Evolutionary conservation across 2,329 filamentous ascomycete species (phyloP).

Genomic region (Sclerotinia trifoliorum): DNA sequence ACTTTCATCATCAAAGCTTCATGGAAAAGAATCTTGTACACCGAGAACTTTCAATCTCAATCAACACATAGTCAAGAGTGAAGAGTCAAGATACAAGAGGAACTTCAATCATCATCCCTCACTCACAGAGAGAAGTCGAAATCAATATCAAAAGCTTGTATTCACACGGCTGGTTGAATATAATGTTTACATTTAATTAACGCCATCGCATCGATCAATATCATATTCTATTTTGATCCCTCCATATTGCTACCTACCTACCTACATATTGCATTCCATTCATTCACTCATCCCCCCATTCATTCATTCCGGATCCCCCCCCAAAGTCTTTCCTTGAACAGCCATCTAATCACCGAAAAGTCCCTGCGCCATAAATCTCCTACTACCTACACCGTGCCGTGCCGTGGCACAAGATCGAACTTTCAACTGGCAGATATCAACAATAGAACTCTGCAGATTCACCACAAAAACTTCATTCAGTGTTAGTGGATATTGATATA

Average conservation of each 20-base stretch:
- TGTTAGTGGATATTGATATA: neutral
- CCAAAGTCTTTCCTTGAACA: neutral
- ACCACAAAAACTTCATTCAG: neutral
- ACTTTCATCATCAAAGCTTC: constrained; percentile 21
- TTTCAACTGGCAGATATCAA: neutral
- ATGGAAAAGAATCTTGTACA: constrained; percentile 20
- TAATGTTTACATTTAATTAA: neutral
- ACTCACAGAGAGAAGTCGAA: neutral
- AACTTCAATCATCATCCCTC: neutral
- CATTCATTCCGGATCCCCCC: neutral
- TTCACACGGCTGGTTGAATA: neutral
- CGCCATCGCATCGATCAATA: neutral
- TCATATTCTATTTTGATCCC: neutral
- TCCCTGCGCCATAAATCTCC: constrained; percentile 18
- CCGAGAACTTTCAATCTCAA: neutral
- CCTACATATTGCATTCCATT: no score
- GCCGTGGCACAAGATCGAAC: constrained; percentile 5
- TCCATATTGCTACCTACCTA: neutral
- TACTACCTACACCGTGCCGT: neutral
- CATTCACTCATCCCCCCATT: neutral
- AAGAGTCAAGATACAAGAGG: neutral
- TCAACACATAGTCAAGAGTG: no score
- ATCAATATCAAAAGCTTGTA: neutral
- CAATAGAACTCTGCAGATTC: neutral
- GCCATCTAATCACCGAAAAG: neutral